Evolutionary conservation across 208 protist genomes (phyloP).

Genomic region (Giardia duodenalis): DNA sequence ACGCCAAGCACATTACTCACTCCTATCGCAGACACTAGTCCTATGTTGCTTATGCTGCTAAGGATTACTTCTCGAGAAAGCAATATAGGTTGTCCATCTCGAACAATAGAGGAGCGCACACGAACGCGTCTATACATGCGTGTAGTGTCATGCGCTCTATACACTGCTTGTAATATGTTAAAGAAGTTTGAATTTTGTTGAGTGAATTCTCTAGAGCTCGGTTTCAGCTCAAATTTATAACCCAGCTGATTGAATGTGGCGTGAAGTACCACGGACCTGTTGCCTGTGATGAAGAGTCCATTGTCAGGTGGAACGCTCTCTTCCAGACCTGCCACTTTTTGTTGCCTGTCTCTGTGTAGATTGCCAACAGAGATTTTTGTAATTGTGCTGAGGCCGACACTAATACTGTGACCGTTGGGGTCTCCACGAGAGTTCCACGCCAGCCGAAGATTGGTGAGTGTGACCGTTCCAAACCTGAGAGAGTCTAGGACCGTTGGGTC

Average conservation of each 20-base stretch:
- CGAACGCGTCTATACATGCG: neutral
- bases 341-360: neutral
- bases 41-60: neutral
- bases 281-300: too few relatives aligned
- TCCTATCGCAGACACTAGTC: neutral
- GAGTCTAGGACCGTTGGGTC: neutral
- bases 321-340: too few relatives aligned
- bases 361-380: neutral
- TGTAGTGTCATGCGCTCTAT: neutral
- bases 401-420: neutral
- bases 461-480: neutral
- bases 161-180: neutral
- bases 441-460: neutral
- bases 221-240: neutral
- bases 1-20: neutral
- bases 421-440: neutral
- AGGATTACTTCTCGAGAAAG: neutral
- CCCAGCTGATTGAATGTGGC: neutral
- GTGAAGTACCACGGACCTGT: neutral
- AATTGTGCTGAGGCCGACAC: conserved; percentile 1
- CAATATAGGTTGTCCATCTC: neutral
- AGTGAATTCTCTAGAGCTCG: too few relatives aligned
- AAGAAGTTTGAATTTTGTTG: neutral
- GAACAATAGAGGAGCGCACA: neutral
- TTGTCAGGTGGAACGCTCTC: too few relatives aligned